phyloP scores from a whole-genome alignment of 257 asterid genomes.

The Echites panduratus region DNA sequence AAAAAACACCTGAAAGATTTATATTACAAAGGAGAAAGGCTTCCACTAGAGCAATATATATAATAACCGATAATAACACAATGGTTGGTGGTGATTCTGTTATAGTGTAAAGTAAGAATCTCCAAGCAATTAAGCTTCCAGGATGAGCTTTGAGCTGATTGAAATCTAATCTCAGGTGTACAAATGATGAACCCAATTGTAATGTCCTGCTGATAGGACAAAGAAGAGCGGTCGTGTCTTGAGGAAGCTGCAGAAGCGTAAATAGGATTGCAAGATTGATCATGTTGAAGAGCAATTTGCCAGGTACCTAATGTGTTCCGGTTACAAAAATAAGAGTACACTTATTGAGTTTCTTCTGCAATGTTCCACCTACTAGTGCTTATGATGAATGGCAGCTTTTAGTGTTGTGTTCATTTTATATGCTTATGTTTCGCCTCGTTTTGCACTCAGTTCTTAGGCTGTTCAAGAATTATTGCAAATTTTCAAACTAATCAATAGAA shows the following conservation, averaged over 20 bases:
- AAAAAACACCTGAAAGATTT: too few relatives aligned
- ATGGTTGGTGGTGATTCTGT: slow-evolving; percentile 29
- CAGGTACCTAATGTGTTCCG: not conserved
- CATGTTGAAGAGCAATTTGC: too few relatives aligned
- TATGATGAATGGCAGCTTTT: not conserved
- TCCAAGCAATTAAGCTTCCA: slow-evolving; percentile 52
- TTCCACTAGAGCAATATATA: too few relatives aligned
- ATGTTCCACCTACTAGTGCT: not conserved
- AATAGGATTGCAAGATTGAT: too few relatives aligned
- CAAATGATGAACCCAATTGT: slow-evolving; percentile 64
- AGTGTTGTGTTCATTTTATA: not conserved
- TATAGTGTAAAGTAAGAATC: slow-evolving; percentile 69
- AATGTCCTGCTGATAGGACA: too few relatives aligned
- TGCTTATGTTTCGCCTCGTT: not conserved
- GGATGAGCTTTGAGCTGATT: slow-evolving; percentile 74
- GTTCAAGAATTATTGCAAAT: too few relatives aligned
- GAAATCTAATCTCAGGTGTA: slow-evolving; percentile 70
- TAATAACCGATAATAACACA: too few relatives aligned
- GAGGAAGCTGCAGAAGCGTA: too few relatives aligned
- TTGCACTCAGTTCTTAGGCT: not conserved
- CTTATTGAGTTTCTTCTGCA: not conserved
- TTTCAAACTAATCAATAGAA: too few relatives aligned
- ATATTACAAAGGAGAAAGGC: too few relatives aligned
- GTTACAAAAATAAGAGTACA: not conserved
- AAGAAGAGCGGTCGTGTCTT: too few relatives aligned